phyloP scores from a whole-genome alignment of 352 stramenopile species.

The Phytophthora pinifolia region DNA sequence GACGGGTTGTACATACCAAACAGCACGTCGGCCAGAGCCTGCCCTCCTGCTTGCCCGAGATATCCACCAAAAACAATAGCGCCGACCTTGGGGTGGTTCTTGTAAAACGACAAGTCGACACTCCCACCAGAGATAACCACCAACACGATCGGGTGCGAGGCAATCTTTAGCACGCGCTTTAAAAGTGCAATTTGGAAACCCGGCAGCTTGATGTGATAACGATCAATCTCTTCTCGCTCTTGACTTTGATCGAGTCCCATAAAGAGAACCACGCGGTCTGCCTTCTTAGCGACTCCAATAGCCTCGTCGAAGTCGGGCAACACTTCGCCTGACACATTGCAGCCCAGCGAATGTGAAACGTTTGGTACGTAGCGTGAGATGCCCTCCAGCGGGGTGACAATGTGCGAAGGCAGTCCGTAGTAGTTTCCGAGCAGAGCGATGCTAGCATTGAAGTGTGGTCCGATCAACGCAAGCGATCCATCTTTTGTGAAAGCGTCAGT shows the following conservation, averaged over 20 bases:
- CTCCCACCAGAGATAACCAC: constrained; percentile 81
- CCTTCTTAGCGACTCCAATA: constrained; percentile 32
- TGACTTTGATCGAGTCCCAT: constrained; percentile 66
- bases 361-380: constrained; percentile 35
- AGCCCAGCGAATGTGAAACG: constrained; percentile 41
- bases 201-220: constrained; percentile 55
- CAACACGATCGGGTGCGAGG: constrained; percentile 60
- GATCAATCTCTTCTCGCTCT: constrained; percentile 73
- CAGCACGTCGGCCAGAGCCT: constrained; percentile 74
- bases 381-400: constrained; percentile 60
- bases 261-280: constrained; percentile 57
- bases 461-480: constrained; percentile 61
- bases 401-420: constrained; percentile 55
- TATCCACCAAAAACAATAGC: constrained; percentile 75
- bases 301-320: constrained; percentile 54
- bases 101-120: constrained; percentile 68
- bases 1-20: constrained; percentile 74
- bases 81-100: constrained; percentile 54
- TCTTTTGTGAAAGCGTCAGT: constrained; percentile 20
- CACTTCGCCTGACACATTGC: constrained; percentile 57
- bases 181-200: constrained; percentile 69
- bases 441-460: constrained; percentile 73
- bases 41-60: constrained; percentile 62
- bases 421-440: constrained; percentile 76
- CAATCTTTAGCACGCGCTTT: constrained; percentile 43